These are phyloP conservation scores for Eucalyptus sp. DNA, from an alignment of 345 rosid species.

Conservation along the genomic window DNA sequence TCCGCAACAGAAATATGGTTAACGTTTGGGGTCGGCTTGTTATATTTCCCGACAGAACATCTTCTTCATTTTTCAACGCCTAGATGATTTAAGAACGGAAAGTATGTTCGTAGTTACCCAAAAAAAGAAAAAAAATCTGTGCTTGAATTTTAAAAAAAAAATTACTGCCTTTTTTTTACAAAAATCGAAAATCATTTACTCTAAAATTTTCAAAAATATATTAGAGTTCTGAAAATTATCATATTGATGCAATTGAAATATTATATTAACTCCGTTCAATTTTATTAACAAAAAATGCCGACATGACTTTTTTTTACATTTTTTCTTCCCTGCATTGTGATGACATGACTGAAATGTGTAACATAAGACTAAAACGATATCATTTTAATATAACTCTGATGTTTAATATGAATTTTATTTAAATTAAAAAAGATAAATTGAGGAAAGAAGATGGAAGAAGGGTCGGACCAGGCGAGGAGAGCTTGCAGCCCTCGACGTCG, in stretches of 20 bases:
- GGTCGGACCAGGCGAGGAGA: accelerated
- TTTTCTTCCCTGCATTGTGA: accelerated
- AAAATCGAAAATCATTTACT: too few species aligned
- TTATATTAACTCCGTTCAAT: too few species aligned
- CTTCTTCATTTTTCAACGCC: neutral
- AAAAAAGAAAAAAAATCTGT: too few species aligned
- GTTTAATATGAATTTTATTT: too few species aligned
- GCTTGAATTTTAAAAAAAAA: too few species aligned
- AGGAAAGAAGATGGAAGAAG: neutral
- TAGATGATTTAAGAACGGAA: neutral
- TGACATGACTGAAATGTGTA: accelerated
- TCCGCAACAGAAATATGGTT: neutral
- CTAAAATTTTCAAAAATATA: too few species aligned
- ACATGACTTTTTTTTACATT: too few species aligned
- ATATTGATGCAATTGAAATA: accelerated
- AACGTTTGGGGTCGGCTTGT: neutral
- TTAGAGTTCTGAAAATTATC: accelerated
- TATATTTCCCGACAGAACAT: neutral
- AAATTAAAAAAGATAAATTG: too few species aligned
- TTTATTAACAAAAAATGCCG: too few species aligned
- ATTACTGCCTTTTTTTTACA: too few species aligned
- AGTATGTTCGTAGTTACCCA: too few species aligned
- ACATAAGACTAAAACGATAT: accelerated
- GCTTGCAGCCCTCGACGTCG: accelerated
- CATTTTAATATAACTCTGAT: accelerated